Conservation (phyloP, 1,284 basidiomycete species). For the Peniophora sp. region DNA sequence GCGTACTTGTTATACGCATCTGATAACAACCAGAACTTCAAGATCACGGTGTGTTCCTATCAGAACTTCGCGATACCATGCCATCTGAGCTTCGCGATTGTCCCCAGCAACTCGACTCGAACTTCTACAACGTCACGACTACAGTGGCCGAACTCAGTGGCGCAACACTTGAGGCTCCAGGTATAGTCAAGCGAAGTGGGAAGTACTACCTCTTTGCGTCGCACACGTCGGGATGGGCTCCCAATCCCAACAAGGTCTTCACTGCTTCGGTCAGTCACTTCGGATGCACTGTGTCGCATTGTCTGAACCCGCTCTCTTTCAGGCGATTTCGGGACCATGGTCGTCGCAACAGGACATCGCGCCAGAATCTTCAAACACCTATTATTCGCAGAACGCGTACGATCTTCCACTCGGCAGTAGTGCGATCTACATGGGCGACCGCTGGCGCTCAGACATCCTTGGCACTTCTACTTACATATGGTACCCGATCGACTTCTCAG, state of each 20-base stretch:
- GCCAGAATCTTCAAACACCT: conserved; percentile 41
- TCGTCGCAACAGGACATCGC: conserved; percentile 51
- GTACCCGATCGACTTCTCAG: conserved; percentile 49
- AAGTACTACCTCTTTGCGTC: conserved; percentile 56
- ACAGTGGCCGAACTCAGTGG: conserved; percentile 41
- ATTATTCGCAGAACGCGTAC: conserved; percentile 55
- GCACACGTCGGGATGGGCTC: conserved; percentile 52
- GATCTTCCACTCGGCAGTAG: conserved; percentile 43
- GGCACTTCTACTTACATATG: conserved; percentile 56
- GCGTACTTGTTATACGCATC: conserved; percentile 58
- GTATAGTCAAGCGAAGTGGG: conserved; percentile 50
- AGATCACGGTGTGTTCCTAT: conserved; percentile 32
- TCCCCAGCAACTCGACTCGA: conserved; percentile 30
- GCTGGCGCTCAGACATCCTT: conserved; percentile 48
- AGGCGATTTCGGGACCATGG: conserved; percentile 53
- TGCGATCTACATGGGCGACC: conserved; percentile 58
- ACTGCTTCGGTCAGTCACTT: conserved; percentile 33
- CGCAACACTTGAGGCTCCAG: conserved; percentile 53
- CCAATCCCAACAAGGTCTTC: conserved; percentile 58
- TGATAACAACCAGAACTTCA: conserved; percentile 64
- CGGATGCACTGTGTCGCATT: neutral
- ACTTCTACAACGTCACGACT: conserved; percentile 50
- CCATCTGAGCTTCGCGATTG: too few species aligned
- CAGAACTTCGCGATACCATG: too few species aligned
- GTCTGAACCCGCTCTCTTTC: neutral